Base-by-base conservation (phyloP, 2,329 filamentous ascomycete species). In the Fusarium secorum region DNA sequence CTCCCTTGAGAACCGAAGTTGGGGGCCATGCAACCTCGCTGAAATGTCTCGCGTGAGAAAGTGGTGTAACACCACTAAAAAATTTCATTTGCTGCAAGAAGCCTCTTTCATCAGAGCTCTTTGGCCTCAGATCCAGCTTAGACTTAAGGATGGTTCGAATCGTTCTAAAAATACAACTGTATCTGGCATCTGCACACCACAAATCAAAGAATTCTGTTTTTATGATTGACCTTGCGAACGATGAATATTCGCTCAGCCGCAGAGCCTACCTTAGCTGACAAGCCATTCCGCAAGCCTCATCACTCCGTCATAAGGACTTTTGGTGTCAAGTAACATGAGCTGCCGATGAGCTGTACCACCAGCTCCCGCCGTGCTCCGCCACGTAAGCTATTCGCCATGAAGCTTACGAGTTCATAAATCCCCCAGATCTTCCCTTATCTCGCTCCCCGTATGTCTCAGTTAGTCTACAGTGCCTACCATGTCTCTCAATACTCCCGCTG, bases 401-500 rank as follows among this genome's bases (percentile, higher is more conserved):
- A 38, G 33, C 26, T 35, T 42, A 38, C 35, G 17, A 24, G 11
- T 35, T 45, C 26, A 49, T 46, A 48, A 51, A 64, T 33, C 11
- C 22, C 26, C 18, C 36, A 4, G 4, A 5, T 6, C 18, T 51
- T 7, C 24, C 18, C 48, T 26, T n/a, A n/a, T 11, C 28, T 35
- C n/a, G 11, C 14, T 26, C n/a, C 6, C 22, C 15, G 18, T 9
- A 15, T 46, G 24, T 58, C 36, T 53, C 30, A 54, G 20, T 24
- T 17, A 57, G 32, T 52, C 28, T 30, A 36, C 26, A 28, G 26
- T 26, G 13, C 5, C 5, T 28, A 28, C 33, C 46, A 72, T 72
- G 70, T 72, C 70, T 30, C 56, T 72, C 36, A 72, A 72, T 13
- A 72, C 70, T 15, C 70, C 70, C 4, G 70, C 61, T 13, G 70